Evolutionary conservation across 140 eudicot species (phyloP).

Genomic region (Oenanthe javanica): DNA sequence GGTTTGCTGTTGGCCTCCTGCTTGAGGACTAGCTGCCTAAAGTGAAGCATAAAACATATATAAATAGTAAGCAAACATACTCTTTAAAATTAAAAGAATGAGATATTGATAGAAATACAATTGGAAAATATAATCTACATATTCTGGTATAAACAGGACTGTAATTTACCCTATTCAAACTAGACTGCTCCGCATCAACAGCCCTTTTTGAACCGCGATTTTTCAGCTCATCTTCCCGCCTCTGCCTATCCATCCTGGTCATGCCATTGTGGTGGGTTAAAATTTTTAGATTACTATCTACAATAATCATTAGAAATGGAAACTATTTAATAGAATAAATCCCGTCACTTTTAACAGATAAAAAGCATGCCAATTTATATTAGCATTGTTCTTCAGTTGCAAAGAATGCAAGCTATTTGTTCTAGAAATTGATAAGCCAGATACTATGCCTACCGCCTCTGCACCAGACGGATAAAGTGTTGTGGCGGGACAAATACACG

Average conservation of each 20-base stretch:
- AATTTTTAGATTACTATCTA: background rate
- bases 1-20: constrained; percentile 53
- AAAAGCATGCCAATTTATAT: background rate
- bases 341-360: background rate
- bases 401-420: constrained; percentile 5
- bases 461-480: constrained; percentile 95
- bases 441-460: constrained; percentile 63
- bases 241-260: constrained; percentile 94
- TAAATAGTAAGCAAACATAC: background rate
- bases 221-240: constrained; percentile 90
- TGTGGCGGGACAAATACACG: constrained; percentile 99
- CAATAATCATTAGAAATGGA: background rate
- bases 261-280: constrained; percentile 3
- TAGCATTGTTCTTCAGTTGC: background rate
- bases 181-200: constrained; percentile 74
- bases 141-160: background rate
- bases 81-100: background rate
- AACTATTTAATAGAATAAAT: background rate
- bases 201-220: constrained; percentile 70
- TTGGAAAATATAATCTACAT: background rate
- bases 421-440: background rate
- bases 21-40: constrained; percentile 94
- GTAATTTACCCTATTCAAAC: constrained; percentile 58
- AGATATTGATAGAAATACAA: background rate
- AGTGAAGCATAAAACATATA: constrained; percentile 10